Conservation (phyloP, 306 rosid genomes). For the Quercus gilva region DNA sequence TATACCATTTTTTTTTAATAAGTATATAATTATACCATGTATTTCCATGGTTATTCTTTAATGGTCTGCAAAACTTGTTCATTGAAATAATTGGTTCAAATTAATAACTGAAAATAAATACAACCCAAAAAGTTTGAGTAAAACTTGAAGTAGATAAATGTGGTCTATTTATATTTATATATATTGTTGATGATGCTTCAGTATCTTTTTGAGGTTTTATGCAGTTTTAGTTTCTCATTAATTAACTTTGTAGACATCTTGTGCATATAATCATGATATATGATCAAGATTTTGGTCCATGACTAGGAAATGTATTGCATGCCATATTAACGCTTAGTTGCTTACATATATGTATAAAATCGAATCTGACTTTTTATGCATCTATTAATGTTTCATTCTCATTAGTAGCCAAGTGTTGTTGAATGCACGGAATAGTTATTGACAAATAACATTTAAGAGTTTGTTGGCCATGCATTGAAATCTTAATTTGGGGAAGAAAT, state of each 20-base stretch:
- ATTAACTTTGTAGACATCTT: not conserved
- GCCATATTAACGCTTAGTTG: not conserved
- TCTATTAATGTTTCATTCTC: not conserved
- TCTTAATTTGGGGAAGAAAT: slow-evolving; percentile 10
- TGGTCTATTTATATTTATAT: not conserved
- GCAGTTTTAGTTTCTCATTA: not conserved
- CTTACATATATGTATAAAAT: not conserved
- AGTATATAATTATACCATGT: not conserved
- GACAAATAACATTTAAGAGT: not conserved
- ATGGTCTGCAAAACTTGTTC: not conserved
- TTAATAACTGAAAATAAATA: not conserved
- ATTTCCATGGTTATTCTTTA: not conserved
- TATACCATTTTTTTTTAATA: no score
- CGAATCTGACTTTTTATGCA: not conserved
- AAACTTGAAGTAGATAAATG: not conserved
- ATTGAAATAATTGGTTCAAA: not conserved
- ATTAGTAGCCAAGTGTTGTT: not conserved
- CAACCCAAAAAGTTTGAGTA: not conserved
- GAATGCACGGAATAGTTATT: not conserved
- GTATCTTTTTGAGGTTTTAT: not conserved
- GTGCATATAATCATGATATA: not conserved
- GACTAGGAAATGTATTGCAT: not conserved
- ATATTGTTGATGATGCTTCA: not conserved
- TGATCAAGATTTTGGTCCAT: not conserved
- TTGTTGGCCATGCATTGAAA: not conserved